Conservation (phyloP, 2,329 filamentous ascomycete genomes). For the Paracorniculantispora psalliotae region DNA sequence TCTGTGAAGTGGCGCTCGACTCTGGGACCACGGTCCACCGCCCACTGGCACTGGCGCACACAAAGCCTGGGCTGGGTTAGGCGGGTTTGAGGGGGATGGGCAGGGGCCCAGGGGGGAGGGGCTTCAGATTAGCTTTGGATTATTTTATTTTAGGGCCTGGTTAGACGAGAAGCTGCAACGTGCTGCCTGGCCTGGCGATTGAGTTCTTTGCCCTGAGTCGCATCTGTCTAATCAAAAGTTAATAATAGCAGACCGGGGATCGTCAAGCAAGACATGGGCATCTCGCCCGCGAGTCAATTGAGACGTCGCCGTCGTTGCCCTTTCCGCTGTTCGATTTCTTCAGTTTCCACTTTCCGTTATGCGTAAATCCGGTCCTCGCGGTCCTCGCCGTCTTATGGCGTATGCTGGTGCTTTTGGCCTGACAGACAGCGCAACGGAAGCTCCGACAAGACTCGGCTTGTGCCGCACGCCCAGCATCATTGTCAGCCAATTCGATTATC, state of each 20-base stretch:
- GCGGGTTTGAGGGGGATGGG: neutral
- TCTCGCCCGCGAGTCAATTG: too few relatives aligned
- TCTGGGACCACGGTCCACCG: too few relatives aligned
- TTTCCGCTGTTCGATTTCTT: neutral
- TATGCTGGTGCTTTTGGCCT: neutral
- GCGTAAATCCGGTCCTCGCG: too few relatives aligned
- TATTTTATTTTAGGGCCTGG: neutral
- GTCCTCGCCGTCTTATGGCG: neutral
- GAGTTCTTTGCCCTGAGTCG: neutral
- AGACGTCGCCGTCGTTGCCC: neutral
- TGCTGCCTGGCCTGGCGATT: too few relatives aligned
- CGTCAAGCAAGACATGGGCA: too few relatives aligned
- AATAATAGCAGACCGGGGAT: too few relatives aligned
- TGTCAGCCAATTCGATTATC: neutral
- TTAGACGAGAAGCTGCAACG: neutral
- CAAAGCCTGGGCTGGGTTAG: neutral
- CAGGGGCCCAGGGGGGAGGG: neutral
- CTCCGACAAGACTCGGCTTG: too few relatives aligned
- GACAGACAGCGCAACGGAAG: too few relatives aligned
- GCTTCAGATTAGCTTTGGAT: neutral
- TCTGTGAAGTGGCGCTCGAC: neutral
- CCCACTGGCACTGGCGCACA: too few relatives aligned
- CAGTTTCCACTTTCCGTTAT: neutral
- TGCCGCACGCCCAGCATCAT: neutral
- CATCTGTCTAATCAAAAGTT: neutral